phyloP scores from a whole-genome alignment of 805 yeast genomes.

The Lipomyces chichibuensis region DNA sequence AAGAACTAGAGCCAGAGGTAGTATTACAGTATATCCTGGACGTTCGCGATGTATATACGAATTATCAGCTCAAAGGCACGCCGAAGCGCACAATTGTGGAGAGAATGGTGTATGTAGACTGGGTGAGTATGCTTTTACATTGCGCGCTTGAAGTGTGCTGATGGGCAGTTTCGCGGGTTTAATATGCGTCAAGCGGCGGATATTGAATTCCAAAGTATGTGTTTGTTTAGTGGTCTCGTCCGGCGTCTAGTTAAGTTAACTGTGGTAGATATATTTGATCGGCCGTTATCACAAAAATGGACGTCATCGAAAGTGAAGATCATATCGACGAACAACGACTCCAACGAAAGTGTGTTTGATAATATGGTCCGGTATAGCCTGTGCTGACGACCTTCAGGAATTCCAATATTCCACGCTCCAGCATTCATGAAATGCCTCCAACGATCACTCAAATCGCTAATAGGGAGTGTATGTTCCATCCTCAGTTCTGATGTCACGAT shows the following conservation, averaged over 20 bases:
- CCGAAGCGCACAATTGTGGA: slow-evolving; percentile 13
- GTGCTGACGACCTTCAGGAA: slow-evolving; percentile 3
- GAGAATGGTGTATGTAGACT: slow-evolving; percentile 26
- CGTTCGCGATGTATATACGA: slow-evolving; percentile 14
- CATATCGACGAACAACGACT: background rate
- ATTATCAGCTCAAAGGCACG: background rate
- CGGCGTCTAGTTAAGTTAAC: background rate
- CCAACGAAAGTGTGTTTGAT: background rate
- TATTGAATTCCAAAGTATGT: slow-evolving; percentile 29
- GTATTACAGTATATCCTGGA: background rate
- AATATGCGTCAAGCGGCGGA: slow-evolving; percentile 31
- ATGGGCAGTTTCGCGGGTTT: slow-evolving; percentile 24
- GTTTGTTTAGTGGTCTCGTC: background rate
- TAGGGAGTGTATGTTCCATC: slow-evolving; percentile 16
- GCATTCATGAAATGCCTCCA: slow-evolving; percentile 17
- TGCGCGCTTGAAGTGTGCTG: background rate
- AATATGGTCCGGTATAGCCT: background rate
- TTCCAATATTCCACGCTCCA: slow-evolving; percentile 27
- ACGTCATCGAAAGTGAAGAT: slow-evolving; percentile 23
- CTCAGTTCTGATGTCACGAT: background rate
- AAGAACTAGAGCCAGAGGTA: slow-evolving; percentile 30
- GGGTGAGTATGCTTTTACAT: slow-evolving; percentile 20
- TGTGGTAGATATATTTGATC: slow-evolving; percentile 23
- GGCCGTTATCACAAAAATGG: slow-evolving; percentile 22
- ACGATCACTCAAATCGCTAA: slow-evolving; percentile 15